These are phyloP conservation scores for Saussurea involucrata DNA, from an alignment of 129 eudicot species.

Conservation along the genomic window DNA sequence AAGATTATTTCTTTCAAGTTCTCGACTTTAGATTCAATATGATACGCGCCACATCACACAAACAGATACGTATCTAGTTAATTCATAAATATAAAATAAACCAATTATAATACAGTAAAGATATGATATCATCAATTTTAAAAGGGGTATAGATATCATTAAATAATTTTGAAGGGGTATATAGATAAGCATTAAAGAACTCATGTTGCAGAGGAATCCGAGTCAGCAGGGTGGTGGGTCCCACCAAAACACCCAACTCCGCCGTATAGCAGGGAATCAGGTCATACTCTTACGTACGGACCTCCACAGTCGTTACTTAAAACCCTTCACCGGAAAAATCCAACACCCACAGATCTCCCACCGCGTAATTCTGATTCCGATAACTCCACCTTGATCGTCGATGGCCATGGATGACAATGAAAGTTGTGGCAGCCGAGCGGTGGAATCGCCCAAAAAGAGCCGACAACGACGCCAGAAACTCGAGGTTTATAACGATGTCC, in stretches of 20 bases:
- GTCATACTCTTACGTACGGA: slow-evolving; percentile 22
- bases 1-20: too few relatives aligned
- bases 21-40: too few relatives aligned
- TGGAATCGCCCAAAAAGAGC: slow-evolving; percentile 43
- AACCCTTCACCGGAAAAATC: background rate
- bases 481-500: slow-evolving; percentile 59
- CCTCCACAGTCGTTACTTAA: background rate
- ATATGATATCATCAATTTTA: background rate
- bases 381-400: background rate
- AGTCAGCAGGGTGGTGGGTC: slow-evolving; percentile 22
- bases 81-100: too few relatives aligned
- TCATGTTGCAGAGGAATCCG: slow-evolving; percentile 20
- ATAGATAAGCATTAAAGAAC: slow-evolving; percentile 22
- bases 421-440: slow-evolving; percentile 67
- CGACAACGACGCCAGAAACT: slow-evolving; percentile 42
- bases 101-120: background rate
- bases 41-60: too few relatives aligned
- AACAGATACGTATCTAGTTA: too few relatives aligned
- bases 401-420: slow-evolving; percentile 73
- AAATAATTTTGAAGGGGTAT: background rate
- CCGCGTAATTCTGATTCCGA: slow-evolving; percentile 7
- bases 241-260: slow-evolving; percentile 11
- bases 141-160: background rate
- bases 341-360: slow-evolving; percentile 1
- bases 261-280: slow-evolving; percentile 17